phyloP scores from a whole-genome alignment of 2,329 filamentous ascomycete genomes.

The Aureobasidium namibiae region DNA sequence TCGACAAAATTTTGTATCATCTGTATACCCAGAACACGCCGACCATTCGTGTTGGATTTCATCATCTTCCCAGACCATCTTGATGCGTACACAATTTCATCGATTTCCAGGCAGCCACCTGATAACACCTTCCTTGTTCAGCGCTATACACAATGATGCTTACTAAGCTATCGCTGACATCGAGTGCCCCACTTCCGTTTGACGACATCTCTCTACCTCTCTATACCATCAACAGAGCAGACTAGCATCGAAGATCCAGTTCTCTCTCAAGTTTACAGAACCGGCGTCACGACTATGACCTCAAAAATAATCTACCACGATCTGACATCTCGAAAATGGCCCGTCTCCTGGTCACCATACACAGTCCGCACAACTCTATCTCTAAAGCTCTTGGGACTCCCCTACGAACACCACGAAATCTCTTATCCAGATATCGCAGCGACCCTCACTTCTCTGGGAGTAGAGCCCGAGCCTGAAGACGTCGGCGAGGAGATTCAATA shows the following conservation, averaged over 20 bases:
- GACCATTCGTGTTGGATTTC: not conserved
- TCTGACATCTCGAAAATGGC: not conserved
- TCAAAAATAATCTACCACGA: slow-evolving; percentile 7
- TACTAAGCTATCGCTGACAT: not conserved
- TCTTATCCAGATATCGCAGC: slow-evolving; percentile 9
- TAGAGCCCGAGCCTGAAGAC: not conserved
- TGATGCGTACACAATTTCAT: too few species aligned
- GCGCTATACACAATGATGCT: not conserved
- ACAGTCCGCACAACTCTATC: not conserved
- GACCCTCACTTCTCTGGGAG: not conserved
- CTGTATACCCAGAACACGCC: not conserved
- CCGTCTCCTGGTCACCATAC: slow-evolving; percentile 6
- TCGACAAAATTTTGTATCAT: not conserved
- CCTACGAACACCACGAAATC: not conserved
- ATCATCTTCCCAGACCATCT: too few species aligned
- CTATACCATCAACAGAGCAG: not conserved
- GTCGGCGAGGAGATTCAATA: not conserved
- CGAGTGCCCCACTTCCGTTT: not conserved
- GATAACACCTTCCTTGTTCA: not conserved
- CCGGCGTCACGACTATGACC: not conserved
- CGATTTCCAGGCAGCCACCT: too few species aligned
- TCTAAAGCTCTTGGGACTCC: not conserved
- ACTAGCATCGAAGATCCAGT: not conserved
- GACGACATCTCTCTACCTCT: not conserved
- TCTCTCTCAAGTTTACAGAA: not conserved